Evolutionary conservation across 2,329 filamentous ascomycete genomes (phyloP), one percentile per base, ranked within the genome.

Genomic region (Mycogone perniciosa): DNA sequence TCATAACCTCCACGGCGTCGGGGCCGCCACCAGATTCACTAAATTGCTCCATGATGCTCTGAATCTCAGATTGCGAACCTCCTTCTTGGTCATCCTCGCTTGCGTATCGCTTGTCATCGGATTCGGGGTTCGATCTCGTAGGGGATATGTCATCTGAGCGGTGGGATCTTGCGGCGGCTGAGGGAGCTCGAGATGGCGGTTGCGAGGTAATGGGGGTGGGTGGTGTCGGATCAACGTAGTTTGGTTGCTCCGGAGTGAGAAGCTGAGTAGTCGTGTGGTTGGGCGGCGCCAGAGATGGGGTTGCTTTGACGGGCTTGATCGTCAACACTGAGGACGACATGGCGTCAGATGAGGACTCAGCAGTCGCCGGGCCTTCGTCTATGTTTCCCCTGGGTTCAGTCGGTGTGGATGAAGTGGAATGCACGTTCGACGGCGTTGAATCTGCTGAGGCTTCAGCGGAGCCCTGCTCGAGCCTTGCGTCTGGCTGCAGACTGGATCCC

Each of bases 1-100:
- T 96, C 89, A 96, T 95, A 63, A 96, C 89, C 67, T 95, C 89
- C 46, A 92, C 85, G 54, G 80, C 82, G 5, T 78, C 85, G 2
- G 84, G 86, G 0, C 84, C 88, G 46, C 83, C 82, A 30, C 82
- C 82, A 46, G 82, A 82, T 62, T 88, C 84, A 59, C 86, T 85
- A 60, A 97, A 97, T 69, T 97, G 93, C 56, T 89, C 89, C 89
- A 99, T 97, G 66, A 99, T 97, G 64, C 81, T 95, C 69, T 96
- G 89, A 54, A 99, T 96, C 71, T 99, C 93, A 5, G 86, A 85
- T 53, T 82, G 81, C 1, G 88, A 89, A 46, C 82, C 82, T 46
- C 80, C 80, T 44, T 90, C 84, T 26, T 81, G 79, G 49, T 82
- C 78, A 61, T 83, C 82, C 61, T 84, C 82, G 59, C 76, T 84